These are phyloP conservation scores for Pyracantha coccinea DNA, from an alignment of 331 rosid species.

Conservation along the genomic window DNA sequence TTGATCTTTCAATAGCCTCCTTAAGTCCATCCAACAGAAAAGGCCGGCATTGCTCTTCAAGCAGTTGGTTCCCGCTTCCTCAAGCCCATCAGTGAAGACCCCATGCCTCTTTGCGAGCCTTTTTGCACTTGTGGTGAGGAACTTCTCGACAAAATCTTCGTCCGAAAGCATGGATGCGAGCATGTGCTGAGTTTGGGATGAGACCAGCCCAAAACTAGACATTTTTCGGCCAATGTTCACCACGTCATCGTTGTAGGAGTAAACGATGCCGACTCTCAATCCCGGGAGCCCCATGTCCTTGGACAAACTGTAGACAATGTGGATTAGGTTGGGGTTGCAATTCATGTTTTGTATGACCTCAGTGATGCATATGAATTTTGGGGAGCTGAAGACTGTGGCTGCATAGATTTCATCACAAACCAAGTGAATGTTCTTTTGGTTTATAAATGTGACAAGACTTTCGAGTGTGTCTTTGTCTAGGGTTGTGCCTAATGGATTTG, in stretches of 20 bases:
- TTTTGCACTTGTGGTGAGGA: constrained; percentile 39
- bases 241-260: constrained; percentile 64
- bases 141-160: constrained; percentile 39
- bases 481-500: constrained; percentile 75
- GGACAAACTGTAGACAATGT: constrained; percentile 62
- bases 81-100: constrained; percentile 42
- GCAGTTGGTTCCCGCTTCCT: constrained; percentile 39
- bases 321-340: constrained; percentile 52
- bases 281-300: constrained; percentile 95
- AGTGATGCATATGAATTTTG: constrained; percentile 42
- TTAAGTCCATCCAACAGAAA: constrained; percentile 79
- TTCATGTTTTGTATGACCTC: constrained; percentile 48
- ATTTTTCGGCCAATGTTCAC: constrained; percentile 54
- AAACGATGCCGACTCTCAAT: constrained; percentile 72
- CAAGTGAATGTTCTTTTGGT: constrained; percentile 61
- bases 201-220: constrained; percentile 90
- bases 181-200: constrained; percentile 71
- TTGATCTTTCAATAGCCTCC: constrained; percentile 37
- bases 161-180: constrained; percentile 65
- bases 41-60: constrained; percentile 67
- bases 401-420: constrained; percentile 87
- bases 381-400: constrained; percentile 59
- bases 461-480: constrained; percentile 46
- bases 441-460: constrained; percentile 46
- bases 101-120: constrained; percentile 42